Base-by-base conservation (phyloP, 768 basidiomycete genomes). In the Suillus fuscotomentosus region DNA sequence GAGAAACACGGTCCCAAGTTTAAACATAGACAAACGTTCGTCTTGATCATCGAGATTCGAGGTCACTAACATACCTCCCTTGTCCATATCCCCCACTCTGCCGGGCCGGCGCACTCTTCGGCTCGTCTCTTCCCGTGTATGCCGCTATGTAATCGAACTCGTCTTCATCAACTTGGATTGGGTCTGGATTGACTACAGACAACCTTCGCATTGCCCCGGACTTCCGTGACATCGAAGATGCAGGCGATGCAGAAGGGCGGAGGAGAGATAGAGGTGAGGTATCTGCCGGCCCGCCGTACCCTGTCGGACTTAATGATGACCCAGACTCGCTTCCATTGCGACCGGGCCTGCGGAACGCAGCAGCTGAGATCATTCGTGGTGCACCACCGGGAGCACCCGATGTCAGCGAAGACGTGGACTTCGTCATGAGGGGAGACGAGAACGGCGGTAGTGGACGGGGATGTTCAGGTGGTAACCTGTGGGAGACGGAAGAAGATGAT, bases 311-410 rank as follows among this genome's bases (percentile, higher is more conserved):
- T 51, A 55, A 45, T 34, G 70, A 62, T 20, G 56, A 34, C 15
- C 56, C 53, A 27, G 27, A 60, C 36, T 61, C 66, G 7, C 60
- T 34, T 42, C 62, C 64, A 53, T 74, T 77, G 24, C 79, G 78
- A 1, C 68, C 72, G 39, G 82, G 86, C 36, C 88, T 79, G 69
- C 83, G 84, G 76, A 93, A 93, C 31, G 90, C 90, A 6, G 90
- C 88, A 0, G 90, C 91, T 3, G 89, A 85, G 60, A 93, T 92
- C 62, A 85, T 93, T 50, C 88, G 82, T 15, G 82, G 73, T 0
- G 60, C 57, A 4, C 66, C 71, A 2, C 79, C 81, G 9, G 78
- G 66, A 3, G 78, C 73, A 9, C 64, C 63, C 10, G 68, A 61
- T 13, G 73, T 73, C 59, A 80, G 65, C 20, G 78, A 77, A 1